Percentiles rank a stretch among this genome's conserved stretches.
Evolutionary conservation across 257 asterid species (phyloP).

Genomic region (Nyctanthes arbortristis): DNA sequence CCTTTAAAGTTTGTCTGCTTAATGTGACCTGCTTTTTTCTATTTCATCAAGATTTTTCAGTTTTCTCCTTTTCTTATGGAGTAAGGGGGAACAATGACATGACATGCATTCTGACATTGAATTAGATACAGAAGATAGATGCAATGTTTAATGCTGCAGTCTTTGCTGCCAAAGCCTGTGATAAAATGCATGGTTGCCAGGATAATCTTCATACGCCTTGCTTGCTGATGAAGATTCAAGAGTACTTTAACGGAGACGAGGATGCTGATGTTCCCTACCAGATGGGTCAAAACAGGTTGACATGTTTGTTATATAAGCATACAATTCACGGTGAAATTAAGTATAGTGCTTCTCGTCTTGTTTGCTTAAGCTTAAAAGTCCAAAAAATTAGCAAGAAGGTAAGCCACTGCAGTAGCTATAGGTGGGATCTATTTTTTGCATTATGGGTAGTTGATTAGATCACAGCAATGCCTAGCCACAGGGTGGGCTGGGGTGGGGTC

Average conservation of each 20-base stretch:
- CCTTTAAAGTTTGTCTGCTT: too few relatives aligned
- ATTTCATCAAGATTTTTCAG: neutral
- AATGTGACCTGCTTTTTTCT: too few relatives aligned
- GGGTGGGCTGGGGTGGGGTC: too few relatives aligned
- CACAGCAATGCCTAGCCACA: too few relatives aligned
- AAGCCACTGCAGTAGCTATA: neutral
- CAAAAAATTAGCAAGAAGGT: neutral
- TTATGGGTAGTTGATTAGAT: too few relatives aligned
- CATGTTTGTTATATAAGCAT: neutral
- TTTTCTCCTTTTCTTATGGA: neutral
- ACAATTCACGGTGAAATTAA: neutral
- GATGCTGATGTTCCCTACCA: constrained; percentile 42
- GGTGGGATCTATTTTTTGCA: neutral
- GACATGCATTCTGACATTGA: constrained; percentile 21
- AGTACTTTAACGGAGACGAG: constrained; percentile 61
- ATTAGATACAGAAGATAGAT: constrained; percentile 74
- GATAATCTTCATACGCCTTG: constrained; percentile 69
- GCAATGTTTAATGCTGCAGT: constrained; percentile 62
- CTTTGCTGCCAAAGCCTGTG: constrained; percentile 65
- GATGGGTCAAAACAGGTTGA: constrained; percentile 66
- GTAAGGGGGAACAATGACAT: constrained; percentile 11
- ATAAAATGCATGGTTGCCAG: constrained; percentile 58
- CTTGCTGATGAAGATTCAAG: constrained; percentile 63
- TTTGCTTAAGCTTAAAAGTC: neutral
- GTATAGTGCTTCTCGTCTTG: neutral